A percentile compares a stretch with the other conserved stretches of the same genome.
These are phyloP conservation scores for Sporothrix luriei DNA, from an alignment of 2,329 filamentous ascomycete genomes.

Conservation along the genomic window DNA sequence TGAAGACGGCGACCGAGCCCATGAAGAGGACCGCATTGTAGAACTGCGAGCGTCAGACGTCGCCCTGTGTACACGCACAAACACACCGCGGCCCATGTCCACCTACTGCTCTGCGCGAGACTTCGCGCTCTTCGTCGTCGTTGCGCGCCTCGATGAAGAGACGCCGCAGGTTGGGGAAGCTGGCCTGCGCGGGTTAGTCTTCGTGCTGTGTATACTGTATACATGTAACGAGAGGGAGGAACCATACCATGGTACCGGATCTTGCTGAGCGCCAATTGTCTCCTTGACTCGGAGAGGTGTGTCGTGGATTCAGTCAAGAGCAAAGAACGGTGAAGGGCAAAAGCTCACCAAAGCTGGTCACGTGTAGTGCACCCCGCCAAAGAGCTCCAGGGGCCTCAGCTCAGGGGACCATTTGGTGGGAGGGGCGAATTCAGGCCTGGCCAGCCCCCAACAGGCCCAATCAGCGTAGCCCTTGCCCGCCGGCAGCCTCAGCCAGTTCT, in stretches of 20 bases:
- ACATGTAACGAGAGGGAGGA: background rate
- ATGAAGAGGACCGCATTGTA: constrained; percentile 98
- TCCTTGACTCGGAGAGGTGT: background rate
- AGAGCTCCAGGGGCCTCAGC: constrained; percentile 23
- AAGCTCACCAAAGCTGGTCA: constrained; percentile 14
- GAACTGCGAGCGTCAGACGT: constrained; percentile 63
- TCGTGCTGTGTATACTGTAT: background rate
- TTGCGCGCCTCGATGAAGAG: constrained; percentile 94
- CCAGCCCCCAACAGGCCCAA: constrained; percentile 2
- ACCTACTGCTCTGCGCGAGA: constrained; percentile 78
- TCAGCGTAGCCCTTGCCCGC: constrained; percentile 16
- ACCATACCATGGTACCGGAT: constrained; percentile 26
- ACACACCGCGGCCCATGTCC: background rate
- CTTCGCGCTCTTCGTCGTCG: constrained; percentile 90
- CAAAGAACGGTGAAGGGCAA: constrained; percentile 23
- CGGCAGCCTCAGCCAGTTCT: background rate
- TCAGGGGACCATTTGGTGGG: constrained; percentile 18
- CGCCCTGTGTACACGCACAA: constrained; percentile 45
- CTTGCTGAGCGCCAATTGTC: background rate
- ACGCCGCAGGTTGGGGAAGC: constrained; percentile 89
- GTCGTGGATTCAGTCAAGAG: too few relatives aligned
- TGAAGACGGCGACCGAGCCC: constrained; percentile 93
- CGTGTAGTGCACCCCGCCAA: constrained; percentile 23
- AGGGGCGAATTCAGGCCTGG: constrained; percentile 14
- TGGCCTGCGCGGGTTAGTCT: constrained; percentile 58